These are phyloP conservation scores for Trametes cinnabarina DNA, from an alignment of 768 basidiomycete genomes.

Conservation along the genomic window DNA sequence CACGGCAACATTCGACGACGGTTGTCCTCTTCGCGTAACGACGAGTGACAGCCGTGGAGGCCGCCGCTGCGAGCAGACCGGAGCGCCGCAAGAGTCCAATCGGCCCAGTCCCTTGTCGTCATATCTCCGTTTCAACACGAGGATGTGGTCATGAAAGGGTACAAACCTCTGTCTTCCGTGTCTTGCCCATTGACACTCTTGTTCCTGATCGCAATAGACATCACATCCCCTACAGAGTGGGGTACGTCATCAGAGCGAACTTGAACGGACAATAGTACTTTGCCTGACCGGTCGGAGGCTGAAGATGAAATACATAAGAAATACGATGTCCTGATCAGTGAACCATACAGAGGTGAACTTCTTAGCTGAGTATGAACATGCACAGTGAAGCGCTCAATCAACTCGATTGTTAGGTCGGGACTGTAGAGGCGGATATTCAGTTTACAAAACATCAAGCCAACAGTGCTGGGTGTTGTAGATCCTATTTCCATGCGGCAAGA, in stretches of 20 bases:
- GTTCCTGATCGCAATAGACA: slow-evolving; percentile 11
- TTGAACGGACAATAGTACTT: neutral
- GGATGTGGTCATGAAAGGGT: slow-evolving; percentile 5
- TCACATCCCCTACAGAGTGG: neutral
- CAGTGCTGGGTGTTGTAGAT: slow-evolving; percentile 9
- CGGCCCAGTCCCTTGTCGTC: slow-evolving; percentile 5
- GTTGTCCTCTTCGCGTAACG: slow-evolving; percentile 5
- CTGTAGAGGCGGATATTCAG: neutral
- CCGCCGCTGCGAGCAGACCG: slow-evolving; percentile 10
- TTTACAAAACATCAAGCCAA: slow-evolving; percentile 3
- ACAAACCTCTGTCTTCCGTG: too few relatives aligned
- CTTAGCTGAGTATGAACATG: neutral
- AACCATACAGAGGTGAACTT: too few relatives aligned
- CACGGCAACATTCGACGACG: slow-evolving; percentile 2
- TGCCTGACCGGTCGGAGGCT: too few relatives aligned
- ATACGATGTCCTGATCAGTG: too few relatives aligned
- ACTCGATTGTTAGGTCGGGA: neutral
- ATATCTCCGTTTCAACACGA: slow-evolving; percentile 10
- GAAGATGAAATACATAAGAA: too few relatives aligned
- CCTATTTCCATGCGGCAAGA: neutral
- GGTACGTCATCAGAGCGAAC: neutral
- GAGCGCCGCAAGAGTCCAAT: neutral
- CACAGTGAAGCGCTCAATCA: neutral
- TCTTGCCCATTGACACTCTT: too few relatives aligned
- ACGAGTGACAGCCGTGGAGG: slow-evolving; percentile 18